Conservation (phyloP, 768 basidiomycete species). For the Suillus paluster region DNA sequence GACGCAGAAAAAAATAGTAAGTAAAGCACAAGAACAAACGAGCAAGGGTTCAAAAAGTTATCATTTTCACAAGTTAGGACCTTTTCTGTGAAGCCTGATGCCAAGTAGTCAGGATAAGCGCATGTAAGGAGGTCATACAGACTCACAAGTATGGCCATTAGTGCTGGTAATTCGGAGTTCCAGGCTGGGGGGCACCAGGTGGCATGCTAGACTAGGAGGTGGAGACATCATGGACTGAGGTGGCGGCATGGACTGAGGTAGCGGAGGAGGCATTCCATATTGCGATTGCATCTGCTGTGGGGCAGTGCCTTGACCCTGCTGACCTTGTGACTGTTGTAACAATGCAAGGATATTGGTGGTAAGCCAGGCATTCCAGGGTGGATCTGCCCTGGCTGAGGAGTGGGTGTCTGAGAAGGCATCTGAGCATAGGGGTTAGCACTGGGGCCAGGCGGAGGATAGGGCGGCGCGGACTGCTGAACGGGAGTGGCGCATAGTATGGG, state of each 20-base stretch:
- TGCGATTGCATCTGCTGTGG: constrained; percentile 14
- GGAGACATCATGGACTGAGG: constrained; percentile 50
- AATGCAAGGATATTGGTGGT: constrained; percentile 72
- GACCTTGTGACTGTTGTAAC: constrained; percentile 55
- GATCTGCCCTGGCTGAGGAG: constrained; percentile 38
- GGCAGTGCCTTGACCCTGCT: constrained; percentile 35
- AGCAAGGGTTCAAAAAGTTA: neutral
- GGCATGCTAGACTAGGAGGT: constrained; percentile 44
- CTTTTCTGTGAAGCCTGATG: constrained; percentile 33
- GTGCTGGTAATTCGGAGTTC: constrained; percentile 54
- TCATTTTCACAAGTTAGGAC: constrained; percentile 13
- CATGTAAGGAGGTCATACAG: neutral
- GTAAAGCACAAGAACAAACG: constrained; percentile 6
- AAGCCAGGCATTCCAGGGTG: constrained; percentile 44
- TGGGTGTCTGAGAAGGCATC: constrained; percentile 32
- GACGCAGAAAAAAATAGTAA: neutral
- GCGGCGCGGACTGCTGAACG: constrained; percentile 28
- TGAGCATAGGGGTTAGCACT: constrained; percentile 32
- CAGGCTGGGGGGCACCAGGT: constrained; percentile 46
- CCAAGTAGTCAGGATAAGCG: neutral
- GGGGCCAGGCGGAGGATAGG: constrained; percentile 28
- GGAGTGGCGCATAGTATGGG: constrained; percentile 46
- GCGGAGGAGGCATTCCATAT: constrained; percentile 44
- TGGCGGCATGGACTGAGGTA: no score
- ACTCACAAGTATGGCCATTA: constrained; percentile 73